phyloP scores from a whole-genome alignment of 2,329 filamentous ascomycete species.

The Clonostachys solani region DNA sequence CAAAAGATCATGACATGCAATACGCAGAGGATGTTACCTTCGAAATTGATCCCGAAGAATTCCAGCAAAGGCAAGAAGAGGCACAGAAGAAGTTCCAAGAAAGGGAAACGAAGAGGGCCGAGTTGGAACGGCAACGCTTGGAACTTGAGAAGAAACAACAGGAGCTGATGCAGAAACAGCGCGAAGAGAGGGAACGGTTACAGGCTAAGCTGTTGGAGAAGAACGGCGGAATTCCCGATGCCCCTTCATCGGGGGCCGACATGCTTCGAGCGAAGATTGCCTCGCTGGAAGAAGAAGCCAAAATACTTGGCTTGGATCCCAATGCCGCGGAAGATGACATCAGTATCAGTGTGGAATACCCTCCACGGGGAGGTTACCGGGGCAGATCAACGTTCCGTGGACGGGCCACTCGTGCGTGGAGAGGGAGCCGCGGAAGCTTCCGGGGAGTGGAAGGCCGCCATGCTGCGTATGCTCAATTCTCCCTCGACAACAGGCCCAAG shows the following conservation, averaged over 20 bases:
- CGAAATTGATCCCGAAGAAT: constrained; percentile 65
- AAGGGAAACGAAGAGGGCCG: constrained; percentile 56
- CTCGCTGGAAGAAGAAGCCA: constrained; percentile 69
- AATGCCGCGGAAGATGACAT: constrained; percentile 27
- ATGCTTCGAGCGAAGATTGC: constrained; percentile 68
- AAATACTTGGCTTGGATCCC: constrained; percentile 63
- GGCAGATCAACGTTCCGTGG: constrained; percentile 29
- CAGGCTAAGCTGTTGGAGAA: constrained; percentile 43
- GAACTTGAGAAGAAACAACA: constrained; percentile 63
- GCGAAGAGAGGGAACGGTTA: constrained; percentile 63
- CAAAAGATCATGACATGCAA: constrained; percentile 9
- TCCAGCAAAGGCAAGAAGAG: constrained; percentile 64
- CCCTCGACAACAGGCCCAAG: constrained; percentile 72
- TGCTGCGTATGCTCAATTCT: constrained; percentile 57
- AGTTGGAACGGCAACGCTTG: constrained; percentile 56
- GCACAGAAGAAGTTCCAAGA: constrained; percentile 67
- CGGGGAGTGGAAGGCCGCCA: constrained; percentile 41
- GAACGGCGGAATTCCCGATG: constrained; percentile 11
- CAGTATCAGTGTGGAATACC: not conserved
- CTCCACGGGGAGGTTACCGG: constrained; percentile 29
- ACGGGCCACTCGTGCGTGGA: constrained; percentile 17
- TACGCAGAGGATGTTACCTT: constrained; percentile 29
- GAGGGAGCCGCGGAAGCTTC: constrained; percentile 29
- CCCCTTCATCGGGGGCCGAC: constrained; percentile 47
- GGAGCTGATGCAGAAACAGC: constrained; percentile 58